Conservation (phyloP, 202 grass and related monocot species). For the Zizania palustris region DNA sequence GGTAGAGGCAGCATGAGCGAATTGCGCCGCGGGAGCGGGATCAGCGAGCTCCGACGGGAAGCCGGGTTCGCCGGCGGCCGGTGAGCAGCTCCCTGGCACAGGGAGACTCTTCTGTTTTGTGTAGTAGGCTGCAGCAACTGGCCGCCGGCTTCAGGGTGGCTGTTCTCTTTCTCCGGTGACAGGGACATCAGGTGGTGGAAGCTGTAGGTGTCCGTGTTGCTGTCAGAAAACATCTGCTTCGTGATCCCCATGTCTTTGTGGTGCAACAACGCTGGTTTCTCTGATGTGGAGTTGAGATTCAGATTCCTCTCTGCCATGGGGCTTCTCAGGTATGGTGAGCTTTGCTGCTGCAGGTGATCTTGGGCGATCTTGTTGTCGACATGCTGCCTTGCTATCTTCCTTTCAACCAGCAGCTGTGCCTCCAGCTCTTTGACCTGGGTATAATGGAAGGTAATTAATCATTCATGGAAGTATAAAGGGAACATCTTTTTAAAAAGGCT, state of each 20-base stretch:
- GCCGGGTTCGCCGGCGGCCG: conserved; percentile 18
- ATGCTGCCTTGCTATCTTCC: conserved; percentile 89
- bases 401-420: conserved; percentile 83
- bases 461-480: neutral
- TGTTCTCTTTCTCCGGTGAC: conserved; percentile 82
- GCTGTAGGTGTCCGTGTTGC: conserved; percentile 55
- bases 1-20: conserved; percentile 50
- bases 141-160: conserved; percentile 50
- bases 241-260: conserved; percentile 25
- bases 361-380: conserved; percentile 91
- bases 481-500: conserved; percentile 16
- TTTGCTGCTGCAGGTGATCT: conserved; percentile 62
- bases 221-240: conserved; percentile 59
- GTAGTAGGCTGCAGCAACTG: conserved; percentile 28
- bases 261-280: conserved; percentile 3
- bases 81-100: conserved; percentile 46
- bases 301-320: conserved; percentile 62
- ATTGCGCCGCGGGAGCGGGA: conserved; percentile 50
- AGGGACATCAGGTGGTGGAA: conserved; percentile 60
- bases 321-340: conserved; percentile 32
- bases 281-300: conserved; percentile 46
- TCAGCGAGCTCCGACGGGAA: conserved; percentile 45
- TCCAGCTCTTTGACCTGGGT: conserved; percentile 87
- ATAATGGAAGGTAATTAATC: neutral
- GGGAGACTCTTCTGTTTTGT: conserved; percentile 53